Conservation (phyloP, 352 stramenopile species). For the Globisporangium iwayamae region DNA sequence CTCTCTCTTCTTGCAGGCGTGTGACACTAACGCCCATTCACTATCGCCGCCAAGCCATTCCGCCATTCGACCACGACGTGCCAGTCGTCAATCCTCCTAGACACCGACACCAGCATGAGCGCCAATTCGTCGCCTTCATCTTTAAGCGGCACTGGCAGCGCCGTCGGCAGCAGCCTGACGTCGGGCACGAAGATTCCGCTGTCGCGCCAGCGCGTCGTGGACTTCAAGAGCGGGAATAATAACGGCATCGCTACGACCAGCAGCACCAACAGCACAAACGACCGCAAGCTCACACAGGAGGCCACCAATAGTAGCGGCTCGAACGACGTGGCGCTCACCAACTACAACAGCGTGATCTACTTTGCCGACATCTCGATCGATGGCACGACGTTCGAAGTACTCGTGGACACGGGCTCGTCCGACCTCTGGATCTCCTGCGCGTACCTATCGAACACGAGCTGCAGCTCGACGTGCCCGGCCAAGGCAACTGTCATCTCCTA, state of each 20-base stretch:
- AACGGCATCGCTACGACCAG: not conserved
- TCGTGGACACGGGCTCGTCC: conserved; percentile 75
- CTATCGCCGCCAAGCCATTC: not conserved
- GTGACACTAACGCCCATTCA: not conserved
- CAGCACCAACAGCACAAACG: not conserved
- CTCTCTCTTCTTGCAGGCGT: conserved; percentile 1
- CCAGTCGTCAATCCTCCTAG: not conserved
- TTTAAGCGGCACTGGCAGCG: not conserved
- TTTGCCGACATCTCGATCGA: conserved; percentile 51
- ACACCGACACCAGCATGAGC: conserved; percentile 1
- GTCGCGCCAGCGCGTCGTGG: conserved; percentile 14
- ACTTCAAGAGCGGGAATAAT: conserved; percentile 8
- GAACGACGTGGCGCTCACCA: conserved; percentile 18
- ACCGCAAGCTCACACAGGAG: conserved; percentile 1
- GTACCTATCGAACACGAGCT: conserved; percentile 38
- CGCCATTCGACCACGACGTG: not conserved
- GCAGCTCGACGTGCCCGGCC: conserved; percentile 38
- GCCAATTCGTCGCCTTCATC: not conserved
- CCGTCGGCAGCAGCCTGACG: not conserved
- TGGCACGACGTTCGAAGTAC: conserved; percentile 37
- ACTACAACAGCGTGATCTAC: conserved; percentile 66
- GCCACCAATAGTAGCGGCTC: not conserved
- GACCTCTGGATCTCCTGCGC: conserved; percentile 76
- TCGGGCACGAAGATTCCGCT: conserved; percentile 16
- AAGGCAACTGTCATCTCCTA: conserved; percentile 48